Base-by-base conservation (phyloP, 306 rosid species). In the Ceratonia siliqua region DNA sequence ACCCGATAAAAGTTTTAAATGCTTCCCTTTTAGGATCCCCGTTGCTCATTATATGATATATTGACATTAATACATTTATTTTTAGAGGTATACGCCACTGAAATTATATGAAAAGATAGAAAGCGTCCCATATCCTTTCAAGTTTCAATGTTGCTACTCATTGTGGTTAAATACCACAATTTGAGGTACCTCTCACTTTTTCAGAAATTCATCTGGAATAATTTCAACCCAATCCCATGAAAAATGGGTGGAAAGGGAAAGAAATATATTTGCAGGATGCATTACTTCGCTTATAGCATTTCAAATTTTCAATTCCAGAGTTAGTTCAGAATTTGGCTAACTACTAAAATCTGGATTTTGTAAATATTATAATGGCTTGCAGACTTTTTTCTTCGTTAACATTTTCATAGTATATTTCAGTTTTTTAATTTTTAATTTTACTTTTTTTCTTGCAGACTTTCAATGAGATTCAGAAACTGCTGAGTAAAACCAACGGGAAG, bases 401-500 rank as follows among this genome's bases (percentile, higher is more conserved):
- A 35, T 35, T 61, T 5, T 21, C 6, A 61, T 8, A 35, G 27
- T 27, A 5, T 6, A n/a, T n/a, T n/a, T n/a, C n/a, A n/a, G n/a
- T n/a, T n/a, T 36, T 39, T 20, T 21, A 18, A 38, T 5, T 62
- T 18, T 18, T 38, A 36, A 62, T 36, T 20, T 62, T n/a, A n/a
- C 18, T 32, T 36, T 42, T 18, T 62, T 30, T 36, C 52, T 50
- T 81, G 87, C 95, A 95, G 99, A 87, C 98, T 66, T 92, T 95
- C 66, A 95, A 95, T 33, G 98, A 92, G 87, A 81, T 95, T 32
- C 99, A 95, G 72, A 89, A 71, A 45, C 79, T 95, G 78, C 87
- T 95, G 54, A 87, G 92, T 76, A 95, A 95, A 81, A 95, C 92
- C 43, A 90, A 92, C 1, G 98, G 98, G 43, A 85, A 92, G 81